phyloP scores from a whole-genome alignment of 2,329 filamentous ascomycete species.

The Ophiostoma tasmaniense region DNA sequence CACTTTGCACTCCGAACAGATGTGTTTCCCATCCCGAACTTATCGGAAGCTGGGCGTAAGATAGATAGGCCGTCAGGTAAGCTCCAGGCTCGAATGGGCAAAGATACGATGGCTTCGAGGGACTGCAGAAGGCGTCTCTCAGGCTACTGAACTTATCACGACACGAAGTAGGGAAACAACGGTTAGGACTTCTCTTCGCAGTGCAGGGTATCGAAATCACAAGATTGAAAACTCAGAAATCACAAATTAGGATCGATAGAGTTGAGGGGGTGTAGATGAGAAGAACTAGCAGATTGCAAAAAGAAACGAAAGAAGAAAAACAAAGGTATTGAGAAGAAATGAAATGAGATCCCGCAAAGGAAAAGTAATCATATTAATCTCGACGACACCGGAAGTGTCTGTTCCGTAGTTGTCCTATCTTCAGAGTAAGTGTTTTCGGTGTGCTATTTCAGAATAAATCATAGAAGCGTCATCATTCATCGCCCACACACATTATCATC shows the following conservation, averaged over 20 bases:
- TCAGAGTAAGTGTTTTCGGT: background rate
- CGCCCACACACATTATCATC: background rate
- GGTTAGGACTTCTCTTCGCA: background rate
- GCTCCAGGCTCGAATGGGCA: too few species aligned
- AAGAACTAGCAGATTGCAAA: background rate
- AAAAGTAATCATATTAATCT: background rate
- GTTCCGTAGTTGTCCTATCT: background rate
- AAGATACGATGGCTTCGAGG: background rate
- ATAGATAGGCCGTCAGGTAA: background rate
- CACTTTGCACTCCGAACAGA: too few species aligned
- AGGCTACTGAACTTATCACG: background rate
- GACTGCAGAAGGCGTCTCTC: background rate
- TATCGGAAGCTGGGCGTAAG: background rate
- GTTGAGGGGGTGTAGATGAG: background rate
- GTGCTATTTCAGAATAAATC: background rate
- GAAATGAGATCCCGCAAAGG: background rate
- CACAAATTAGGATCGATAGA: background rate
- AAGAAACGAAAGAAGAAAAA: background rate
- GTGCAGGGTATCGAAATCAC: background rate
- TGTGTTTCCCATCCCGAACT: background rate
- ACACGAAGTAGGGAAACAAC: background rate
- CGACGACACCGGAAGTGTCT: background rate
- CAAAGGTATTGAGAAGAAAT: background rate
- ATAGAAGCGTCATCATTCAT: background rate
- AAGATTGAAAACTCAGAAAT: background rate